Evolutionary conservation across 208 protist genomes (phyloP).

Genomic region (Trypanosoma grayi): DNA sequence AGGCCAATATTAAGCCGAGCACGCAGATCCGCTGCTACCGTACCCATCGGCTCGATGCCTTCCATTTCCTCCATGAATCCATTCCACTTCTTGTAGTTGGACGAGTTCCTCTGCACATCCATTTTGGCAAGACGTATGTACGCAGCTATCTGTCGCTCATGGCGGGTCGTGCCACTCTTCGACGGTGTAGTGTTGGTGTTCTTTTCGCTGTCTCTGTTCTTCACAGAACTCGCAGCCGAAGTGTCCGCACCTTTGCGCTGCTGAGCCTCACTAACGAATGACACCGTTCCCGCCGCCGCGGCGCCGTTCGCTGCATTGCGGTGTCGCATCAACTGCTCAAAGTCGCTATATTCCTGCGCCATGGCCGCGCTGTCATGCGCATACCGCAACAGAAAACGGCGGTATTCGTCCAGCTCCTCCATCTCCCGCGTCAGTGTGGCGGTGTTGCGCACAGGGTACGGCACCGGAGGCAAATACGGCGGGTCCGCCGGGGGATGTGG

Average conservation of each 20-base stretch:
- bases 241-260: neutral
- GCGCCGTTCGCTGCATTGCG: neutral
- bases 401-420: constrained; percentile 25
- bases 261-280: neutral
- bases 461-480: constrained; percentile 21
- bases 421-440: constrained; percentile 12
- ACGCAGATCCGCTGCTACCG: constrained; percentile 25
- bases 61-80: constrained; percentile 31
- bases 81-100: constrained; percentile 29
- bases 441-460: constrained; percentile 11
- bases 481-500: constrained; percentile 11
- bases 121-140: constrained; percentile 28
- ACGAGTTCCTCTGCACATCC: constrained; percentile 12
- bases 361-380: constrained; percentile 12
- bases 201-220: neutral
- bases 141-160: constrained; percentile 18
- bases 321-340: neutral
- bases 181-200: neutral
- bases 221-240: neutral
- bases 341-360: constrained; percentile 17
- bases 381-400: constrained; percentile 16
- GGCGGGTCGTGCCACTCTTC: neutral
- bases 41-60: constrained; percentile 16
- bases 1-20: constrained; percentile 16
- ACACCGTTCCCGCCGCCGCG: neutral